phyloP scores from a whole-genome alignment of 805 yeast species.

The Candida boidinii region DNA sequence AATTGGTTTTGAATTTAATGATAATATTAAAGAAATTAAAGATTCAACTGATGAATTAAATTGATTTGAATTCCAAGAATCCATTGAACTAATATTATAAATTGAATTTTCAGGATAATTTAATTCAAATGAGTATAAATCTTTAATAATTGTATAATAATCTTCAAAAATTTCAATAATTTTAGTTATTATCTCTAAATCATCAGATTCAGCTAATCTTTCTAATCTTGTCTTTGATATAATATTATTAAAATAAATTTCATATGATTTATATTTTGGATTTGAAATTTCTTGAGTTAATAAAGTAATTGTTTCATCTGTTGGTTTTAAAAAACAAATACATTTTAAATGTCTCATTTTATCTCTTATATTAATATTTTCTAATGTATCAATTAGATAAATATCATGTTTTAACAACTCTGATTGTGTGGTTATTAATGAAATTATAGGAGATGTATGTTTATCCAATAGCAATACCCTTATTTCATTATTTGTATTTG shows the following conservation, averaged over 20 bases:
- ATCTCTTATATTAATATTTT: slow-evolving; percentile 47
- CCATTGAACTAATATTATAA: no score
- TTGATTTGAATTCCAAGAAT: slow-evolving; percentile 37
- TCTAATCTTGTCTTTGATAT: slow-evolving; percentile 75
- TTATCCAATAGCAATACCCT: slow-evolving; percentile 74
- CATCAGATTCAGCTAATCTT: slow-evolving; percentile 84
- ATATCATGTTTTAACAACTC: slow-evolving; percentile 74
- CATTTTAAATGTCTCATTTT: slow-evolving; percentile 76
- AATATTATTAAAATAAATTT: slow-evolving; percentile 68
- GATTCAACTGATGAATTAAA: slow-evolving; percentile 33
- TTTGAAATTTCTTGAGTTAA: slow-evolving; percentile 59
- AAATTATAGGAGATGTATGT: slow-evolving; percentile 72
- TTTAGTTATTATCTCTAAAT: slow-evolving; percentile 64
- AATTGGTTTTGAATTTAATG: slow-evolving; percentile 69
- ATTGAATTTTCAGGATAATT: slow-evolving; percentile 16
- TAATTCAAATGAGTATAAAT: slow-evolving; percentile 37
- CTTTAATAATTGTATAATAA: slow-evolving; percentile 63
- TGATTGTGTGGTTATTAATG: slow-evolving; percentile 87
- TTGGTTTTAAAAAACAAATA: slow-evolving; percentile 70
- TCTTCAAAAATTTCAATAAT: slow-evolving; percentile 85
- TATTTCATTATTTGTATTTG: slow-evolving; percentile 28
- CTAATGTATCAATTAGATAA: slow-evolving; percentile 69
- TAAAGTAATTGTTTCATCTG: slow-evolving; percentile 48
- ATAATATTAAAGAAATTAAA: slow-evolving; percentile 50
- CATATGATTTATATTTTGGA: slow-evolving; percentile 78